These are phyloP conservation scores for Cryptococcus sp. DNA, from an alignment of 1,284 basidiomycete genomes.

Conservation along the genomic window DNA sequence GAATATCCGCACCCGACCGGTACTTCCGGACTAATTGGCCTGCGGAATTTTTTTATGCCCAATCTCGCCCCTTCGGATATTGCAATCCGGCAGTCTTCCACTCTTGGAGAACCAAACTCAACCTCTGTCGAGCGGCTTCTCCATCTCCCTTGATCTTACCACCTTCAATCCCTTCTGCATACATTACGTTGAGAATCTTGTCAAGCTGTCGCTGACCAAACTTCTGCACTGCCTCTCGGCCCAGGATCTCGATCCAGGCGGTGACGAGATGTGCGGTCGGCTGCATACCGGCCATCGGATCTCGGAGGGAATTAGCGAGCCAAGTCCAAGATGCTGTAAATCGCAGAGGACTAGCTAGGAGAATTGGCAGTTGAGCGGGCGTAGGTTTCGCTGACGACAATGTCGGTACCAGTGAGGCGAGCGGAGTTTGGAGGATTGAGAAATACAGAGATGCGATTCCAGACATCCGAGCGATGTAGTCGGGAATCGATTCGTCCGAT, in stretches of 20 bases:
- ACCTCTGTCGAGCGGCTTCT: conserved; percentile 27
- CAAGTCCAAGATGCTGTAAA: conserved; percentile 62
- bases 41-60: too few relatives aligned
- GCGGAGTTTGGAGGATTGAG: conserved; percentile 59
- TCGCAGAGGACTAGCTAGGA: conserved; percentile 58
- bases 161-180: conserved; percentile 52
- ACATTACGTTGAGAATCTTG: conserved; percentile 66
- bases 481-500: conserved; percentile 55
- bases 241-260: conserved; percentile 71
- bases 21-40: too few relatives aligned
- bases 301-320: conserved; percentile 48
- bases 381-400: conserved; percentile 24
- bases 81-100: conserved; percentile 4
- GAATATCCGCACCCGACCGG: too few relatives aligned
- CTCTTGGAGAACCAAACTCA: conserved; percentile 22
- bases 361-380: conserved; percentile 51
- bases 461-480: conserved; percentile 70
- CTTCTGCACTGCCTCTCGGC: conserved; percentile 56
- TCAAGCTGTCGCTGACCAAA: conserved; percentile 70
- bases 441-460: conserved; percentile 88
- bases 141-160: conserved; percentile 32
- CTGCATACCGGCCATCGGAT: conserved; percentile 30
- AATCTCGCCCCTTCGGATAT: background rate
- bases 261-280: conserved; percentile 38
- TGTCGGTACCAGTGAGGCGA: conserved; percentile 35